Base-by-base conservation (phyloP, 202 grass and related monocot genomes). In the Setaria viridis region DNA sequence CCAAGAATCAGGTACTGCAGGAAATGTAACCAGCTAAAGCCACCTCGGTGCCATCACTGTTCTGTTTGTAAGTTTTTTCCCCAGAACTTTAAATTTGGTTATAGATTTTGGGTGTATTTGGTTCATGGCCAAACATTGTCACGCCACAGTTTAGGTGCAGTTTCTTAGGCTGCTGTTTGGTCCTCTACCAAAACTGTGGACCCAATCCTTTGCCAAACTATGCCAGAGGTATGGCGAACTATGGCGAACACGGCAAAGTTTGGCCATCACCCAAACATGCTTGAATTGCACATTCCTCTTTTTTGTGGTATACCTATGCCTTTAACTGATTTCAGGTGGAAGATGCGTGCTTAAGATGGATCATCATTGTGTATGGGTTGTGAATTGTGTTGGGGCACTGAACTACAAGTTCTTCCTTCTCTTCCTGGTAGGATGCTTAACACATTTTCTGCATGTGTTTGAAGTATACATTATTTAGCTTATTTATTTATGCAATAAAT, bases 401-500 rank as follows among this genome's bases (percentile, higher is more conserved):
- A 99, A 99, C 87, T 99, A 99, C 78, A 99, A 99, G 70, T 96
- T 75, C 48, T 99, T 99, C 76, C 97, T 99, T 82, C 97, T 99
- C 58, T 99, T 99, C 70, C 77, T 99, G 97, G 97, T 99, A 95
- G 68, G 15, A 72, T 72, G 2, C 74, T 80, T 9, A 66, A 4
- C 57, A 13, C 78, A 95, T 11, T 48, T 58, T 57, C 16, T 72
- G 53, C 56, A 82, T 13, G 5, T 58, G 2, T 41, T 72, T 13
- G 69, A 21, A 70, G 71, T 65, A 80, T 80, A 11, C 17, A 16
- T 10, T 35, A 68, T 51, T 39, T 68, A 11, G 20, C 20, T 21
- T 57, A 57, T 19, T n/a, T 16, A 41, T 69, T 51, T 15, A 37
- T 80, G 46, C 46, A 67, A 13, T 32, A 50, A 3, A 47, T 67